A percentile compares a stretch with the other conserved stretches of the same genome.
These are phyloP conservation scores for Lupinus albus DNA, from an alignment of 306 rosid species.

Conservation along the genomic window DNA sequence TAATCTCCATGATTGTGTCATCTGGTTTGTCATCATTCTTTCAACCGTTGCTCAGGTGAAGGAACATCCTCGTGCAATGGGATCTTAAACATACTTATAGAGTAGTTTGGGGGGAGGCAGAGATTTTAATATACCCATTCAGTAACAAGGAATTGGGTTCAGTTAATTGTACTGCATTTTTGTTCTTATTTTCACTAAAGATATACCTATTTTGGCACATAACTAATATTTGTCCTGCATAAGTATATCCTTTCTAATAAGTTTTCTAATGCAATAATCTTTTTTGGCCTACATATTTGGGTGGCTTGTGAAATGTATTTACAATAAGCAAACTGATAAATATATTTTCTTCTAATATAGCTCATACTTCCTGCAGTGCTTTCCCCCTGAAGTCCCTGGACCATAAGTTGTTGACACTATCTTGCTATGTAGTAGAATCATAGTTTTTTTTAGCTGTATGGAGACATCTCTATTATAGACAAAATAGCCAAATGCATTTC, in stretches of 20 bases:
- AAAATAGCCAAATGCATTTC: slow-evolving; percentile 10
- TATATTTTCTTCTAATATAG: background rate
- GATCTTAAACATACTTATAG: background rate
- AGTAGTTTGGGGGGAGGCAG: background rate
- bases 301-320: background rate
- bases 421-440: background rate
- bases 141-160: background rate
- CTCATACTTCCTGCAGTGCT: background rate
- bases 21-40: slow-evolving; percentile 31
- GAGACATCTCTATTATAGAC: background rate
- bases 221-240: background rate
- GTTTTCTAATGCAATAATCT: background rate
- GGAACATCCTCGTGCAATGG: background rate
- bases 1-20: slow-evolving; percentile 27
- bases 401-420: background rate
- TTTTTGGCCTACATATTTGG: background rate
- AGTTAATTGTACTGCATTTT: background rate
- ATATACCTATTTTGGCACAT: background rate
- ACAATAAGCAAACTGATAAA: background rate
- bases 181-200: background rate
- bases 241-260: background rate
- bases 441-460: background rate
- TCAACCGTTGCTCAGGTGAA: slow-evolving; percentile 21
- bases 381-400: background rate
- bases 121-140: background rate